Conservation (phyloP, 305 asterid species). For the Stenogyne calaminthoides region DNA sequence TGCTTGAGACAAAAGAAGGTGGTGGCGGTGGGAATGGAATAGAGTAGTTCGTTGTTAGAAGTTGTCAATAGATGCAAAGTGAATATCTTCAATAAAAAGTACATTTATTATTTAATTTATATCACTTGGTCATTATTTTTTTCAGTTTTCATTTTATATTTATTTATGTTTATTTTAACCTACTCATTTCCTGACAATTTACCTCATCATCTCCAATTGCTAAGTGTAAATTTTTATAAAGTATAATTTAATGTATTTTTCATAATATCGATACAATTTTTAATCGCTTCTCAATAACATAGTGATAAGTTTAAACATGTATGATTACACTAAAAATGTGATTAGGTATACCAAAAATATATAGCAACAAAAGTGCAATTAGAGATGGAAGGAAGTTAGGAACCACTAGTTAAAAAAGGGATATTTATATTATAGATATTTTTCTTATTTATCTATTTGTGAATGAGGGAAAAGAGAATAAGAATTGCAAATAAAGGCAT, state of each 20-base stretch:
- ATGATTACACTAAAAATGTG: neutral
- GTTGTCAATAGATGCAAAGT: neutral
- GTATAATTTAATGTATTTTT: too few relatives aligned
- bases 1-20: constrained; percentile 7
- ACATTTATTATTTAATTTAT: neutral
- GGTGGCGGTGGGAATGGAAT: constrained; percentile 20
- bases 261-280: too few relatives aligned
- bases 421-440: neutral
- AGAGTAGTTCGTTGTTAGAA: neutral
- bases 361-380: neutral
- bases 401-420: constrained; percentile 14
- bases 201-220: too few relatives aligned
- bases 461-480: constrained; percentile 23
- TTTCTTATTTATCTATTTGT: neutral
- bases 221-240: too few relatives aligned
- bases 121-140: neutral
- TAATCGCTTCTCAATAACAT: too few relatives aligned
- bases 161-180: too few relatives aligned
- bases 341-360: neutral
- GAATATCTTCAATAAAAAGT: neutral
- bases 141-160: too few relatives aligned
- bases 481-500: constrained; percentile 32
- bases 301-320: neutral
- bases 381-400: neutral
- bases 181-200: too few relatives aligned